Base-by-base conservation (phyloP, 2,329 filamentous ascomycete species). In the Paecilomyces formosus region DNA sequence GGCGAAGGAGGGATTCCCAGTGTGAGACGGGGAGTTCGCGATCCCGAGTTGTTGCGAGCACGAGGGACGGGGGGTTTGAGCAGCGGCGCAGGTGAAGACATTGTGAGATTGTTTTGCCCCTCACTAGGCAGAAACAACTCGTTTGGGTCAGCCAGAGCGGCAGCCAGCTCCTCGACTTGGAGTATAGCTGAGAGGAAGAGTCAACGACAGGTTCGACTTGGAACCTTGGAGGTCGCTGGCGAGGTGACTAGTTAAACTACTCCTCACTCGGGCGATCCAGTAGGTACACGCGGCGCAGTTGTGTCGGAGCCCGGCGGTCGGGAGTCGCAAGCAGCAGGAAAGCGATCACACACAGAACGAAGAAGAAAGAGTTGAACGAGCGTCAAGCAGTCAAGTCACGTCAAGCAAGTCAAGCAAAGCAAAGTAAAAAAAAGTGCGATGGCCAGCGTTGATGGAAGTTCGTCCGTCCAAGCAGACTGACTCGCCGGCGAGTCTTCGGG, bases 1-100 rank as follows among this genome's bases (percentile, higher is more conserved):
- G 91, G 90, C 35, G 91, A 96, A 0, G 89, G 87, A 39, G 93
- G 93, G 59, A 97, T 97, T 53, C 92, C 90, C 58, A 97, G 84
- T 52, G 92, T 93, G 59, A 97, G 83, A 67, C 89, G 86, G 28
- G 91, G 91, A 56, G 88, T 81, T 63, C 88, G 82, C 60, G 82
- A 79, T 60, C 85, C 86, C 63, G 81, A 79, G 65, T 80, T 81
- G 62, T 81, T 81, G 66, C 86, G 82, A 64, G 79, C 81, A 63
- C 90, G 89, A 45, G 88, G 89, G 58, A 95, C 87, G 61, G 91
- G 90, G 57, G 91, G 89, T 61, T 91, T 88, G 58, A 96, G 87
- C 59, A 95, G 84, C 61, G 90, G 90, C 56, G 88, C 89, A 56
- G 89, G 87, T 54, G 88, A 86, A 59, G 88, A 85, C 87, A 92